Conservation (phyloP, 2,329 filamentous ascomycete species). For the Colletotrichum trifolii region DNA sequence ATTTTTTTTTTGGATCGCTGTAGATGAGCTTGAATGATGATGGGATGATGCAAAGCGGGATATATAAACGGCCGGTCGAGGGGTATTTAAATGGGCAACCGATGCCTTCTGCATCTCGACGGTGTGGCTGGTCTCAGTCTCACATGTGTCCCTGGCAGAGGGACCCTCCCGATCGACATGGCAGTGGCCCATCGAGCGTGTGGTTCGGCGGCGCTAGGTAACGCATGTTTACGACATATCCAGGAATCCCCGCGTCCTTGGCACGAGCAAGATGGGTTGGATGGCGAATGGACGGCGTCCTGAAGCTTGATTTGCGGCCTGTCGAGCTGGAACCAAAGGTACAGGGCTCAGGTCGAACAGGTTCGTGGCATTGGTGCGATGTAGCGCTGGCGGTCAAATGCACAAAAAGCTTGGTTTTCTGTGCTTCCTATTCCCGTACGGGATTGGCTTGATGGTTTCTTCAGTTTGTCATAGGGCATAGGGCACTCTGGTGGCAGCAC, state of each 20-base stretch:
- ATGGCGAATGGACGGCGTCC: constrained; percentile 4
- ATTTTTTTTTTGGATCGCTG: constrained; percentile 1
- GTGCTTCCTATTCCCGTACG: neutral
- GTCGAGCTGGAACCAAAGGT: neutral
- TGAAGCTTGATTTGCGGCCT: constrained; percentile 21
- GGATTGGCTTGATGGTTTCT: neutral
- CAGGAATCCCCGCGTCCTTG: constrained; percentile 2
- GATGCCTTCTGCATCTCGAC: neutral
- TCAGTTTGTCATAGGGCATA: constrained; percentile 11
- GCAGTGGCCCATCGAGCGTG: constrained; percentile 29
- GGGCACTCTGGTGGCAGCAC: too few relatives aligned
- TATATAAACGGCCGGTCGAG: neutral
- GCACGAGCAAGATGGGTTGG: neutral
- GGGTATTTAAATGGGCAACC: constrained; percentile 26
- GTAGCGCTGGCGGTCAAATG: constrained; percentile 3
- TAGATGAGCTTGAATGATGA: constrained; percentile 7
- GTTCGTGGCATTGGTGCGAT: constrained; percentile 1
- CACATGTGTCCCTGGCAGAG: constrained; percentile 27
- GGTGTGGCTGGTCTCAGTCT: constrained; percentile 22
- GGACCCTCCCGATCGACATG: constrained; percentile 33
- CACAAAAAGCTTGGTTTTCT: constrained; percentile 10
- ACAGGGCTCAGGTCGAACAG: constrained; percentile 1
- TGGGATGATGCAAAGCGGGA: constrained; percentile 5
- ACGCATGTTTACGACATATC: constrained; percentile 35
- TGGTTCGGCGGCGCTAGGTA: constrained; percentile 20